These are phyloP conservation scores for Tetrahymena malaccensis DNA, from an alignment of 73 alveolate genomes.

Conservation along the genomic window DNA sequence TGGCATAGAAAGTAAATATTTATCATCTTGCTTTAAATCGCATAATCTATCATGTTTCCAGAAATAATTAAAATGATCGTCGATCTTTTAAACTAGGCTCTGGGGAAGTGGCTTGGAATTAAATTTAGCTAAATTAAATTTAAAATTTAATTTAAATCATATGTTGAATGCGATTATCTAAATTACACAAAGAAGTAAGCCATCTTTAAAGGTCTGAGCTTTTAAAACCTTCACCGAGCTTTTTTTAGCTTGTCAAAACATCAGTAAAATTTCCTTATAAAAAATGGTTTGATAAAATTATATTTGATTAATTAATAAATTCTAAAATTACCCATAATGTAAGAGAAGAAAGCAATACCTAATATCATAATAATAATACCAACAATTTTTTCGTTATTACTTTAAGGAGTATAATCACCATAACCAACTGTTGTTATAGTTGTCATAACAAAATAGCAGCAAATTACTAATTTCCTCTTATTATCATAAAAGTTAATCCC, in stretches of 20 bases:
- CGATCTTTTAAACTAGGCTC: slow-evolving; percentile 52
- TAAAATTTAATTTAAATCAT: not conserved
- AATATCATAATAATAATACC: slow-evolving; percentile 78
- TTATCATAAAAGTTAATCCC: slow-evolving; percentile 49
- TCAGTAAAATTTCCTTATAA: slow-evolving; percentile 26
- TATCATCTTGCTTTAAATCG: slow-evolving; percentile 9
- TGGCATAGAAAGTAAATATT: slow-evolving; percentile 46
- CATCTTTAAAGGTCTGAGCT: slow-evolving; percentile 72
- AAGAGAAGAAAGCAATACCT: slow-evolving; percentile 91
- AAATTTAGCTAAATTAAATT: not conserved
- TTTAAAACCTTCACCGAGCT: slow-evolving; percentile 76
- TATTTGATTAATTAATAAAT: too few species aligned
- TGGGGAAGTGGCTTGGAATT: slow-evolving; percentile 67
- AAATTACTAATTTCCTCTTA: slow-evolving; percentile 53
- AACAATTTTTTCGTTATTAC: slow-evolving; percentile 66
- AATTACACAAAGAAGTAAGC: slow-evolving; percentile 59
- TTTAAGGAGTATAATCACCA: slow-evolving; percentile 80
- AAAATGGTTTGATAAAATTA: not conserved
- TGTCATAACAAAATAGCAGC: slow-evolving; percentile 80
- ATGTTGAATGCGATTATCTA: not conserved
- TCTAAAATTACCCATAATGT: slow-evolving; percentile 74
- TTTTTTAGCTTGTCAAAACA: slow-evolving; percentile 64
- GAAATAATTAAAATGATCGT: slow-evolving; percentile 70
- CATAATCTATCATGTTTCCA: slow-evolving; percentile 76
- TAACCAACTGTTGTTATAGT: slow-evolving; percentile 89